Evolutionary conservation across 768 basidiomycete species (phyloP).

Genomic region (Kwoniella shandongensis): DNA sequence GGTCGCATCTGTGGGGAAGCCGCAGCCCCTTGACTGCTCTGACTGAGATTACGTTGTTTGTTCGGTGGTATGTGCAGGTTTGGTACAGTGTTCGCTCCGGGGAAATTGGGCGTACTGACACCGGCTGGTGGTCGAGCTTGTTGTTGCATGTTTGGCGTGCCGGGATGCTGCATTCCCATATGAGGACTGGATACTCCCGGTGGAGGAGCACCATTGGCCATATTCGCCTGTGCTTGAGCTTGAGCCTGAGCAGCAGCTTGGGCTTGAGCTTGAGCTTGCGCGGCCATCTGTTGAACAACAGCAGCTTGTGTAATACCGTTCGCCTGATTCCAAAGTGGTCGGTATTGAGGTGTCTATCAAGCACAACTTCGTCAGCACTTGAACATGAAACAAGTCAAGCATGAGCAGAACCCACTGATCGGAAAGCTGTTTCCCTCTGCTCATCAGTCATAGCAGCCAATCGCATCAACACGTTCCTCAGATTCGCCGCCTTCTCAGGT

Average conservation of each 20-base stretch:
- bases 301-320: slow-evolving; percentile 5
- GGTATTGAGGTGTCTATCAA: slow-evolving; percentile 11
- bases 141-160: slow-evolving; percentile 12
- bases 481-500: slow-evolving; percentile 15
- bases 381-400: too few relatives aligned
- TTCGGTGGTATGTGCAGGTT: slow-evolving; percentile 45
- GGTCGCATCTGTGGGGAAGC: slow-evolving; percentile 24
- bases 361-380: too few relatives aligned
- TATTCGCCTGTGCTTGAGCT: slow-evolving; percentile 10
- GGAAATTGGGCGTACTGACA: slow-evolving; percentile 18
- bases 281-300: slow-evolving; percentile 10
- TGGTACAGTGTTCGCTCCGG: slow-evolving; percentile 12
- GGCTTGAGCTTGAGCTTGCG: slow-evolving; percentile 12
- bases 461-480: slow-evolving; percentile 18
- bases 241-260: slow-evolving; percentile 13
- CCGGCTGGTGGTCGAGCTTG: slow-evolving; percentile 8
- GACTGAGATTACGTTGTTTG: slow-evolving; percentile 36
- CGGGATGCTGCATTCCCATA: slow-evolving; percentile 13
- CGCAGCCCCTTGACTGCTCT: slow-evolving; percentile 5
- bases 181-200: slow-evolving; percentile 15
- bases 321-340: slow-evolving; percentile 11
- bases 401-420: slow-evolving; percentile 28
- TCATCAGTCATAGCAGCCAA: slow-evolving; percentile 27
- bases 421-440: slow-evolving; percentile 21
- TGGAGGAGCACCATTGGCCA: slow-evolving; percentile 2